Conservation (phyloP, 371 early-diverging fungal species). For the Rhizopus stolonifer region DNA sequence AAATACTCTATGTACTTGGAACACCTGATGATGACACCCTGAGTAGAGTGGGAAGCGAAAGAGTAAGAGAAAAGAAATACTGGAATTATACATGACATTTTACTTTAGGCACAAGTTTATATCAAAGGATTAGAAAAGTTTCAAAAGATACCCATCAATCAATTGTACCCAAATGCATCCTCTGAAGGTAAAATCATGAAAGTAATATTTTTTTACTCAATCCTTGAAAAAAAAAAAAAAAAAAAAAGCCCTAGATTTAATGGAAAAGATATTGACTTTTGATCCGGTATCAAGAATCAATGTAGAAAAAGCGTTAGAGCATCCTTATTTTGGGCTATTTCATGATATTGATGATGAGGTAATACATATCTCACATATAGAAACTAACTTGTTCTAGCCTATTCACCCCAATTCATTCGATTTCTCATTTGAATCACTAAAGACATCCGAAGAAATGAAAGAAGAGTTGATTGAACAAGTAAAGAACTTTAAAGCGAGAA, state of each 20-base stretch:
- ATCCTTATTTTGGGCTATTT: slow-evolving; percentile 73
- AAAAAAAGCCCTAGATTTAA: slow-evolving; percentile 70
- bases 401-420: slow-evolving; percentile 72
- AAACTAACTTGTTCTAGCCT: slow-evolving; percentile 32
- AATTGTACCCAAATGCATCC: slow-evolving; percentile 8
- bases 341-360: slow-evolving; percentile 74
- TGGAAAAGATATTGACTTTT: slow-evolving; percentile 74
- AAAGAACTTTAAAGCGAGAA: slow-evolving; percentile 56
- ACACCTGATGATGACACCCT: slow-evolving; percentile 95
- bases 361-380: slow-evolving; percentile 1
- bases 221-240: no score
- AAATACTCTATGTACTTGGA: slow-evolving; percentile 93
- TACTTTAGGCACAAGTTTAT: slow-evolving; percentile 3
- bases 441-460: slow-evolving; percentile 84
- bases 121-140: slow-evolving; percentile 3
- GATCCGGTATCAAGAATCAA: slow-evolving; percentile 78
- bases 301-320: slow-evolving; percentile 74
- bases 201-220: background rate
- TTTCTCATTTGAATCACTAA: slow-evolving; percentile 87
- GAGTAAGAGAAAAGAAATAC: slow-evolving; percentile 32
- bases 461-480: slow-evolving; percentile 87
- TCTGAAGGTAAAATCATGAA: slow-evolving; percentile 2
- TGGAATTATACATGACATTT: background rate
- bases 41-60: slow-evolving; percentile 72
- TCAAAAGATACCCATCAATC: background rate